These are phyloP conservation scores for Pseudogymnoascus destructans DNA, from an alignment of 2,329 filamentous ascomycete genomes.

Conservation along the genomic window DNA sequence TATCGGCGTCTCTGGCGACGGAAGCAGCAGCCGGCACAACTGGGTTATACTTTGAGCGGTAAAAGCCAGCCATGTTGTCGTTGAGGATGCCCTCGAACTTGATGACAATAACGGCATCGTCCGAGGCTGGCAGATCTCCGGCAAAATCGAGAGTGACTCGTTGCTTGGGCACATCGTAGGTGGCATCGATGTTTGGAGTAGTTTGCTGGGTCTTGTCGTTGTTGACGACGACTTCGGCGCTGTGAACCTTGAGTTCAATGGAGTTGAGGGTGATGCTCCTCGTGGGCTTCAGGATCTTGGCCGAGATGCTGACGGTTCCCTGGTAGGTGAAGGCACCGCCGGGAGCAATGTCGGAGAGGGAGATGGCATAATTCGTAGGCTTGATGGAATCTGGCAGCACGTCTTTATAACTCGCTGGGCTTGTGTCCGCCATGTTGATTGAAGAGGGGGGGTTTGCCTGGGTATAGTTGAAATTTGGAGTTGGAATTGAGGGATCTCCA, in stretches of 20 bases:
- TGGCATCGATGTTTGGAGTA: conserved; percentile 51
- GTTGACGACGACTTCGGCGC: conserved; percentile 47
- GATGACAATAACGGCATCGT: conserved; percentile 54
- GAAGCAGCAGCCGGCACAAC: conserved; percentile 56
- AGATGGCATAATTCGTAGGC: conserved; percentile 75
- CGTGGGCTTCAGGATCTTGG: conserved; percentile 57
- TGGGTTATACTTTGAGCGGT: conserved; percentile 87
- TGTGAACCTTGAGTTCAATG: conserved; percentile 66
- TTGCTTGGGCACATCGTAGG: conserved; percentile 74
- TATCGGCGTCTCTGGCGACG: conserved; percentile 59
- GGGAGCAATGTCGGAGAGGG: conserved; percentile 64
- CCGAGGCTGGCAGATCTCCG: conserved; percentile 53
- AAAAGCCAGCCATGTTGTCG: conserved; percentile 86
- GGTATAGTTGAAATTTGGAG: neutral
- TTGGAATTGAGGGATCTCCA: conserved; percentile 1
- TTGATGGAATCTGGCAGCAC: conserved; percentile 54
- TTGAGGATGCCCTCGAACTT: conserved; percentile 74
- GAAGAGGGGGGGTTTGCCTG: neutral
- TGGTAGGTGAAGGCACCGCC: conserved; percentile 62
- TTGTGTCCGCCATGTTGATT: neutral
- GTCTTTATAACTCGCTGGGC: conserved; percentile 37
- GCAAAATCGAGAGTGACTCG: conserved; percentile 68
- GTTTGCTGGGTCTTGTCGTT: conserved; percentile 43
- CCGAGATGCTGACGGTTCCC: conserved; percentile 70
- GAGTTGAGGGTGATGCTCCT: conserved; percentile 74